A percentile compares a stretch with the other conserved stretches of the same genome.
phyloP scores from a whole-genome alignment of 768 basidiomycete genomes.

The Lactarius deliciosus region DNA sequence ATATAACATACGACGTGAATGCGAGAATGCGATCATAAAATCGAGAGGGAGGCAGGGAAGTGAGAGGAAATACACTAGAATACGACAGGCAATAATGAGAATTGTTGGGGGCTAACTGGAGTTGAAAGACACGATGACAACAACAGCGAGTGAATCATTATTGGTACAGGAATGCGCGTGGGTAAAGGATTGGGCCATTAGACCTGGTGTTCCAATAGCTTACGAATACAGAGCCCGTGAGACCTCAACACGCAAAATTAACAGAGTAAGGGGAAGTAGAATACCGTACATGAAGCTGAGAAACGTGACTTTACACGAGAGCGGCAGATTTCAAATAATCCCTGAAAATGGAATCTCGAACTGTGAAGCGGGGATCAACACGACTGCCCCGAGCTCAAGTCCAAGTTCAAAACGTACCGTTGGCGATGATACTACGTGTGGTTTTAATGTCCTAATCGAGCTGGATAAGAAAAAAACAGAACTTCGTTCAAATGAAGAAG shows the following conservation, averaged over 20 bases:
- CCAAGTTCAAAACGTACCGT: conserved; percentile 47
- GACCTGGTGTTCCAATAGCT: conserved; percentile 8
- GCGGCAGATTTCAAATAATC: conserved; percentile 40
- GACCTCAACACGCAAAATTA: conserved; percentile 11
- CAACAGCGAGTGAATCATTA: conserved; percentile 11
- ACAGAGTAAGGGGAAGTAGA: conserved; percentile 8
- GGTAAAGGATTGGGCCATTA: conserved; percentile 16
- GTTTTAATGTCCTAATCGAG: conserved; percentile 69
- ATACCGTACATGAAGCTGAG: background rate
- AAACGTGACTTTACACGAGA: conserved; percentile 33
- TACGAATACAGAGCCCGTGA: conserved; percentile 18
- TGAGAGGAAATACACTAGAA: conserved; percentile 19
- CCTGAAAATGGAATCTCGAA: conserved; percentile 42
- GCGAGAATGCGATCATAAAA: conserved; percentile 8
- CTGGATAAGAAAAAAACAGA: conserved; percentile 12
- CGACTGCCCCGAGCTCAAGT: background rate
- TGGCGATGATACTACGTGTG: conserved; percentile 79
- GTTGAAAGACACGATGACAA: conserved; percentile 18
- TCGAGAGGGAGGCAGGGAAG: background rate
- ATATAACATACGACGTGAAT: conserved; percentile 15
- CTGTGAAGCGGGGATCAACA: conserved; percentile 11
- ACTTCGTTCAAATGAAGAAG: background rate
- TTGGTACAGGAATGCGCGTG: conserved; percentile 23
- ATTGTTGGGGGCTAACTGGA: background rate
- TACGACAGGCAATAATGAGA: conserved; percentile 15